Percentiles rank a stretch among this genome's conserved stretches.
Conservation (phyloP, 2,329 filamentous ascomycete species). For the Trichoderma polysporum region DNA sequence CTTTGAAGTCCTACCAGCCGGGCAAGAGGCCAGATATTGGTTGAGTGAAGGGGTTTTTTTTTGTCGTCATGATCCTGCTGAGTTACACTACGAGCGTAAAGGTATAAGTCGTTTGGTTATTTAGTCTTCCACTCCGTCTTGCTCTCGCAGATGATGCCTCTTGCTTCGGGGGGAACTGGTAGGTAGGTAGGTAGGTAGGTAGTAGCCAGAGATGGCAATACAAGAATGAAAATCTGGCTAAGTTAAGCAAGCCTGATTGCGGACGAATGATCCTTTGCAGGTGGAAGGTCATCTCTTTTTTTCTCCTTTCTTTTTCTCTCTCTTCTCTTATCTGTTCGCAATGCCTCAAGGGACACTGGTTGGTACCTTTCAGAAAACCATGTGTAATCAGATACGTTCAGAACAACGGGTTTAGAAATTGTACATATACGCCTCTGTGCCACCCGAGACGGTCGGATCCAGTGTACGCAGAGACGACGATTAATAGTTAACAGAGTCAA, state of each 20-base stretch:
- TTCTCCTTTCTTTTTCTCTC: background rate
- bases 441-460: conserved; percentile 20
- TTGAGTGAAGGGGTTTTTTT: background rate
- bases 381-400: conserved; percentile 4
- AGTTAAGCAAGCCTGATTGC: background rate
- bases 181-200: background rate
- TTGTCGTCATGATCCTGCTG: background rate
- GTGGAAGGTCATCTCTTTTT: background rate
- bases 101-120: background rate
- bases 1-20: background rate
- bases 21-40: background rate
- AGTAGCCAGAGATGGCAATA: background rate
- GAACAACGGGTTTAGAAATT: conserved; percentile 24
- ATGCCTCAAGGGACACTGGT: background rate
- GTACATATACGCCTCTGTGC: conserved; percentile 26
- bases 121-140: background rate
- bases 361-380: conserved; percentile 1
- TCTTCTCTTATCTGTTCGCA: background rate
- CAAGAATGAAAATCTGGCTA: background rate
- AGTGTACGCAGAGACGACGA: conserved; percentile 18
- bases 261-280: background rate
- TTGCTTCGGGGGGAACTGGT: background rate
- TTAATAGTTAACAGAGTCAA: background rate
- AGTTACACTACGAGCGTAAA: background rate
- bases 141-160: background rate